phyloP scores from a whole-genome alignment of 2,329 filamentous ascomycete genomes.

The Basipetospora sp. region DNA sequence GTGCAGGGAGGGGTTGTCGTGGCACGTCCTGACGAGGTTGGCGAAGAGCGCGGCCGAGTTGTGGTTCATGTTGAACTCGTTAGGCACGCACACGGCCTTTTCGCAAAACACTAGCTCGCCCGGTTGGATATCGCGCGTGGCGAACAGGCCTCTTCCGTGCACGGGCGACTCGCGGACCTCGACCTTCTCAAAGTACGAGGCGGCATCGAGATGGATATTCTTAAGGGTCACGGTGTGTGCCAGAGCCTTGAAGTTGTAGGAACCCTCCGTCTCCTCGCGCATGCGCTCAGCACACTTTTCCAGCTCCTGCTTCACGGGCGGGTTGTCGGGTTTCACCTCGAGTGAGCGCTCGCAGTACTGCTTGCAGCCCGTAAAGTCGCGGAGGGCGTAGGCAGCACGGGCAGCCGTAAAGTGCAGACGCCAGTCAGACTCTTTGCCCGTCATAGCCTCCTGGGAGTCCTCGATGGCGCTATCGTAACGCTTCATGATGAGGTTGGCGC shows the following conservation, averaged over 20 bases:
- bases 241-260: slow-evolving; percentile 10
- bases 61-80: slow-evolving; percentile 25
- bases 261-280: slow-evolving; percentile 8
- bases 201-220: slow-evolving; percentile 12
- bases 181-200: slow-evolving; percentile 20
- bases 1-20: slow-evolving; percentile 24
- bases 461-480: slow-evolving; percentile 18
- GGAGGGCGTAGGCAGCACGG: slow-evolving; percentile 20
- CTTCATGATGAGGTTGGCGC: slow-evolving; percentile 18
- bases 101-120: slow-evolving; percentile 29
- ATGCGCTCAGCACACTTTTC: slow-evolving; percentile 8
- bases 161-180: slow-evolving; percentile 16
- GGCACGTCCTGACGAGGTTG: slow-evolving; percentile 23
- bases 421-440: slow-evolving; percentile 15
- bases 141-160: slow-evolving; percentile 29
- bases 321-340: slow-evolving; percentile 9
- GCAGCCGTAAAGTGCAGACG: slow-evolving; percentile 20
- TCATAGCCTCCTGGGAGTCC: slow-evolving; percentile 18
- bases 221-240: slow-evolving; percentile 7
- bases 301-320: slow-evolving; percentile 11
- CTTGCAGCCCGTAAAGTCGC: slow-evolving; percentile 15
- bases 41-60: slow-evolving; percentile 29
- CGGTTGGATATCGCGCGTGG: slow-evolving; percentile 19
- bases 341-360: slow-evolving; percentile 14
- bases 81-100: slow-evolving; percentile 25